Evolutionary conservation across 192 early-diverging fungal genomes (phyloP), one percentile per base, ranked within the genome.

Genomic region (Coemansia sp.): DNA sequence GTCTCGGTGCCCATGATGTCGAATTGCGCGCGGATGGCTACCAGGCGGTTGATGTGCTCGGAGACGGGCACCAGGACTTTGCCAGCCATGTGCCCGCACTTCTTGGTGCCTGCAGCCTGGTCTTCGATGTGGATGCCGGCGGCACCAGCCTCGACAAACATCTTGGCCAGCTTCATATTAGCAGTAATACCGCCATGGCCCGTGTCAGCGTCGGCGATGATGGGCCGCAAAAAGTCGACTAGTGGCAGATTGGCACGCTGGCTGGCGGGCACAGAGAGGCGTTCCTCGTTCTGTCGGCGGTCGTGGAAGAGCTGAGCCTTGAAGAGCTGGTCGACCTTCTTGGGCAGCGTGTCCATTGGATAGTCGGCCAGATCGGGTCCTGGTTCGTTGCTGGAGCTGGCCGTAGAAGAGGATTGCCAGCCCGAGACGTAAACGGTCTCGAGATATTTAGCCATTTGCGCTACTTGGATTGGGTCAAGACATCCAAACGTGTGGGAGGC

Each of bases 11-110:
- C 94, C 96, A 98, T 97, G 74, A 98, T 96, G 79, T 98, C 96
- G 69, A 91, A 94, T 86, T 98, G 96, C 46, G 94, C 89, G 73
- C 96, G 90, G 73, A 92, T 89, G 63, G 95, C 95, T 18, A 97
- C 90, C 55, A 97, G 84, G 40, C 95, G 90, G 87, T 95, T 96
- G 83, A 97, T 95, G 85, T 98, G 96, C 83, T 98, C 95, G 3
- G 90, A 91, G 38, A 97, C 93, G 20, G 96, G 96, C 5, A 98
- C 96, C n/a, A 98, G 80, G 31, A 98, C 96, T 79, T 98, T 98
- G 53, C 96, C 96, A 50, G 94, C 96, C 96, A 98, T 98, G 82
- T 98, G 96, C 18, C 96, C 96, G 77, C 96, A 98, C 87, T 98
- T 98, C 76, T 98, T 98, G 71, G 94, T 96, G 67, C 93, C 91